Evolutionary conservation across 495 filamentous ascomycete species (phyloP).

Genomic region (Staphylotrichum longicolle): DNA sequence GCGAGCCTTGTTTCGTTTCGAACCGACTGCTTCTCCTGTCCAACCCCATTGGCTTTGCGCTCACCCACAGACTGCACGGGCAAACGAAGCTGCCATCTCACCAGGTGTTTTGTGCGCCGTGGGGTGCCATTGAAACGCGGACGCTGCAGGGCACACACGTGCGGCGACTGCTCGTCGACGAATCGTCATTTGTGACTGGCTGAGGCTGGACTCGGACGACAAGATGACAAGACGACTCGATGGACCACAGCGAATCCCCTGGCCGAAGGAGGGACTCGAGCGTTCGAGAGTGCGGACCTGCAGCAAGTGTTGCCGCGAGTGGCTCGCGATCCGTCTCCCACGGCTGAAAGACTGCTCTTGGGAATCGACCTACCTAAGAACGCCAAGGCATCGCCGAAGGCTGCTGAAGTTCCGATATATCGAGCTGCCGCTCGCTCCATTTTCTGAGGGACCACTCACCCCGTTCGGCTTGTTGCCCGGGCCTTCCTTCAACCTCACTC

Average conservation of each 20-base stretch:
- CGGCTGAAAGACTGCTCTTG: neutral
- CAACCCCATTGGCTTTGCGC: constrained; percentile 5
- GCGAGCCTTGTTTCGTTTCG: constrained; percentile 27
- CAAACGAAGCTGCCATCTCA: constrained; percentile 8
- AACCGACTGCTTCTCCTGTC: constrained; percentile 1
- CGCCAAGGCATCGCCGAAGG: neutral
- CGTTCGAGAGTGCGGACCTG: neutral
- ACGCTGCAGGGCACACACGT: constrained; percentile 14
- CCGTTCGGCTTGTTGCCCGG: no score
- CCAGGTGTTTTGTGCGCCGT: neutral
- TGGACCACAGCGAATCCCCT: neutral
- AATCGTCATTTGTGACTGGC: constrained; percentile 9
- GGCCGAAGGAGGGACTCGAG: neutral
- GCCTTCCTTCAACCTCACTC: neutral
- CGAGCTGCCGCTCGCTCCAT: no score
- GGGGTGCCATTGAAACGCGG: constrained; percentile 14
- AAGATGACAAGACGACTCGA: no score
- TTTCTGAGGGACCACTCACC: no score
- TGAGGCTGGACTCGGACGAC: neutral
- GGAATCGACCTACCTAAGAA: neutral
- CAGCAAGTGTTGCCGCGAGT: constrained; percentile 7
- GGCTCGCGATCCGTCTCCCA: neutral
- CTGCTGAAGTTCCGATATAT: neutral
- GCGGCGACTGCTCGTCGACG: neutral
- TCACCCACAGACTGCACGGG: neutral